phyloP scores from a whole-genome alignment of 371 early-diverging fungal genomes.

The Lichtheimia ornata region DNA sequence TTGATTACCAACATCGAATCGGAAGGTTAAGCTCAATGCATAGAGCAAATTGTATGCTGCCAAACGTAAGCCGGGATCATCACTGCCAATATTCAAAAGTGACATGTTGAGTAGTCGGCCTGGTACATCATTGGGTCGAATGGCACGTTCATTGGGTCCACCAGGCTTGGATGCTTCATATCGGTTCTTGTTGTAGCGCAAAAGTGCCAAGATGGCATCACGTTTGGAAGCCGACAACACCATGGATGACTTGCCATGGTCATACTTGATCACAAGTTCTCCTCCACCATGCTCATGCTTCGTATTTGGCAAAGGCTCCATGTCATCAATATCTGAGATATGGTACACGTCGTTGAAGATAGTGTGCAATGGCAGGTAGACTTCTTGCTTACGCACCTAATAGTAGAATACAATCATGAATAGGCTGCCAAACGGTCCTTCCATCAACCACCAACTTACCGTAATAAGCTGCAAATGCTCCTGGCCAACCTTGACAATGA shows the following conservation, averaged over 20 bases:
- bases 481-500: slow-evolving; percentile 76
- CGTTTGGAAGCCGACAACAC: slow-evolving; percentile 72
- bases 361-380: slow-evolving; percentile 66
- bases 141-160: slow-evolving; percentile 62
- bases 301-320: slow-evolving; percentile 46
- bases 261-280: slow-evolving; percentile 77
- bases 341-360: slow-evolving; percentile 84
- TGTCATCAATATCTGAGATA: slow-evolving; percentile 81
- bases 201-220: slow-evolving; percentile 64
- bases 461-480: slow-evolving; percentile 82
- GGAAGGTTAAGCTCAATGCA: slow-evolving; percentile 76
- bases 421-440: neutral
- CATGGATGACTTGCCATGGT: slow-evolving; percentile 65
- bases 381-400: slow-evolving; percentile 61
- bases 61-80: slow-evolving; percentile 73
- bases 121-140: slow-evolving; percentile 87
- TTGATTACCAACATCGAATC: slow-evolving; percentile 80
- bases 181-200: slow-evolving; percentile 65
- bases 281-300: slow-evolving; percentile 70
- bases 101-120: slow-evolving; percentile 92
- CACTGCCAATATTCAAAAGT: slow-evolving; percentile 82
- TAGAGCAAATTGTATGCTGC: slow-evolving; percentile 88
- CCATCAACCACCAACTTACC: slow-evolving; percentile 14
- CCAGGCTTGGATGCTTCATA: slow-evolving; percentile 67
- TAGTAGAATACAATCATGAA: neutral